Percentiles rank a stretch among this genome's conserved stretches.
Evolutionary conservation across 257 asterid genomes (phyloP).

Genomic region (Oldenlandia corymbosa): DNA sequence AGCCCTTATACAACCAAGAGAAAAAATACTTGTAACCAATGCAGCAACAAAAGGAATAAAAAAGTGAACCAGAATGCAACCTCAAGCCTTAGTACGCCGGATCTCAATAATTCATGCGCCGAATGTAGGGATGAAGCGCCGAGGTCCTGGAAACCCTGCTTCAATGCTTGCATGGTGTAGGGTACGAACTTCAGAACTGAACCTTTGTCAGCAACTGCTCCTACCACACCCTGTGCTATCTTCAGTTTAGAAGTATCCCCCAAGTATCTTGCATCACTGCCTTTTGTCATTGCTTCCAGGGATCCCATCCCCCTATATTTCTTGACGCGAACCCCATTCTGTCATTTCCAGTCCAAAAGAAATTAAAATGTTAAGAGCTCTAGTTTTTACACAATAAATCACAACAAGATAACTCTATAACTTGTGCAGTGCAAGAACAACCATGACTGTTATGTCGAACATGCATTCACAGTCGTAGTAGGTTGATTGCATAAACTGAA

Average conservation of each 20-base stretch:
- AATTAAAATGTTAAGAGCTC: not conserved
- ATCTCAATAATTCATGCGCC: slow-evolving; percentile 71
- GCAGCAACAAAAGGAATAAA: slow-evolving; percentile 7
- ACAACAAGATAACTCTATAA: not conserved
- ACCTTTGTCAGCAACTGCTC: slow-evolving; percentile 85
- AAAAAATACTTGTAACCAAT: slow-evolving; percentile 37
- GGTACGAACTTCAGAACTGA: slow-evolving; percentile 75
- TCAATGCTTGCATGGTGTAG: slow-evolving; percentile 82
- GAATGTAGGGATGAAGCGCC: slow-evolving; percentile 87
- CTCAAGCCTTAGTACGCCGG: slow-evolving; percentile 68
- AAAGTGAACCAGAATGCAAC: slow-evolving; percentile 25
- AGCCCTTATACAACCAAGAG: not conserved
- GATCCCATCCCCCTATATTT: slow-evolving; percentile 94
- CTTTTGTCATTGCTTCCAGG: slow-evolving; percentile 86
- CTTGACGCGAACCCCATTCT: slow-evolving; percentile 59
- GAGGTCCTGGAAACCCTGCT: slow-evolving; percentile 93
- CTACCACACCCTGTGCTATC: slow-evolving; percentile 94
- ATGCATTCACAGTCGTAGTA: not conserved
- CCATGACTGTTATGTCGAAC: not conserved
- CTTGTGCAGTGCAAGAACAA: not conserved
- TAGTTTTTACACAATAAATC: not conserved
- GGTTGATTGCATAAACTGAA: not conserved
- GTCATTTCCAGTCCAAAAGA: not conserved
- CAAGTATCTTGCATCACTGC: slow-evolving; percentile 87
- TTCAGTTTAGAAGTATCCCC: slow-evolving; percentile 83